Percentiles rank a stretch among this genome's conserved stretches.
phyloP scores from a whole-genome alignment of 1,284 basidiomycete species.

The Apiotrichum montevideense region DNA sequence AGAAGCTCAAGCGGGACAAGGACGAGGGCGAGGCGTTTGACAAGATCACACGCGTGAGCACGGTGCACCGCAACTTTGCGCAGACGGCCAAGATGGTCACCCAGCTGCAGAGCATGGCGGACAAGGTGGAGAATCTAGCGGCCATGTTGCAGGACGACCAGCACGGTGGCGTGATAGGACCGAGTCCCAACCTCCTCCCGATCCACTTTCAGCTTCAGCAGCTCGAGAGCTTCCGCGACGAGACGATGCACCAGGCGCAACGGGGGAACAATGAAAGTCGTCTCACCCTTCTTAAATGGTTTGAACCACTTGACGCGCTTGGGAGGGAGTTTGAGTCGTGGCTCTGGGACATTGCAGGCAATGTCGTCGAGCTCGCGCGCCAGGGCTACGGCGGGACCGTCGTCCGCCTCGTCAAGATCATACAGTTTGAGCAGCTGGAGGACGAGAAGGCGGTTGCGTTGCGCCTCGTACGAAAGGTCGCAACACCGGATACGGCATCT shows the following conservation, averaged over 20 bases:
- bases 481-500: conserved; percentile 77
- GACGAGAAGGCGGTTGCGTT: conserved; percentile 95
- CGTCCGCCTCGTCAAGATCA: conserved; percentile 86
- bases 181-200: conserved; percentile 77
- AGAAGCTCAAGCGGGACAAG: conserved; percentile 57
- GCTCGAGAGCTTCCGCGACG: conserved; percentile 87
- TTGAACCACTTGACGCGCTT: conserved; percentile 78
- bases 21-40: conserved; percentile 58
- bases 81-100: conserved; percentile 93
- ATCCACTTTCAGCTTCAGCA: conserved; percentile 86
- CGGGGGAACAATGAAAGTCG: conserved; percentile 58
- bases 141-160: conserved; percentile 67
- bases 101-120: conserved; percentile 82
- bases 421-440: conserved; percentile 84
- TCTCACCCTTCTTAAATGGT: conserved; percentile 67
- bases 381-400: conserved; percentile 76
- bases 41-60: conserved; percentile 87
- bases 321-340: conserved; percentile 82
- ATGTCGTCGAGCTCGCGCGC: conserved; percentile 72
- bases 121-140: conserved; percentile 72
- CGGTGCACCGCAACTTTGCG: conserved; percentile 90
- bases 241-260: conserved; percentile 87
- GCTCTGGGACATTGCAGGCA: conserved; percentile 68
- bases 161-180: conserved; percentile 64
- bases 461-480: conserved; percentile 85